Conservation (phyloP, 371 early-diverging fungal species). For the Mucor ambiguus region DNA sequence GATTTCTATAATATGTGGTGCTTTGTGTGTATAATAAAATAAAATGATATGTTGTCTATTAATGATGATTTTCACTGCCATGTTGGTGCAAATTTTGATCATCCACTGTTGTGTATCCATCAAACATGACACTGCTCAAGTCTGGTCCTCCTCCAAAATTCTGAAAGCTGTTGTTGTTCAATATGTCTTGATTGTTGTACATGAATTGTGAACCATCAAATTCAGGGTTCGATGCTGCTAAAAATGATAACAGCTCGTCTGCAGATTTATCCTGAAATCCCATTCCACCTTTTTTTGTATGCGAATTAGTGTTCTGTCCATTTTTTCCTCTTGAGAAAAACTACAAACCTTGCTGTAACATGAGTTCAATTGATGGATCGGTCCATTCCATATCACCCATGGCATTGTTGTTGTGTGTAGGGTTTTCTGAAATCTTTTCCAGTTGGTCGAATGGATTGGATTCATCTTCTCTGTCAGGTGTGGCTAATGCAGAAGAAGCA, state of each 20-base stretch:
- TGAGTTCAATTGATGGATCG: constrained; percentile 17
- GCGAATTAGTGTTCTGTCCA: neutral
- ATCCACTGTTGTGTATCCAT: neutral
- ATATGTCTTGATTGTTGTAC: neutral
- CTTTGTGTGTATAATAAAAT: neutral
- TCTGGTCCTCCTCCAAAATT: constrained; percentile 11
- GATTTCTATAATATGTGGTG: neutral
- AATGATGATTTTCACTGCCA: neutral
- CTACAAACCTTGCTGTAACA: constrained; percentile 20
- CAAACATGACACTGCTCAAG: constrained; percentile 14
- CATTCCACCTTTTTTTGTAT: neutral
- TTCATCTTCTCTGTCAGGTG: constrained; percentile 30
- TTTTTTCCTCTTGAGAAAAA: too few species aligned
- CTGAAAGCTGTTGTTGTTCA: neutral
- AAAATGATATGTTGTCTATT: neutral
- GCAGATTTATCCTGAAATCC: constrained; percentile 12
- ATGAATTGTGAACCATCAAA: neutral
- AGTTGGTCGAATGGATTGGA: constrained; percentile 22
- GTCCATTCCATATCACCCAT: constrained; percentile 24
- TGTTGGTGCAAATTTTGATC: neutral
- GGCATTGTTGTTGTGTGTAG: constrained; percentile 10
- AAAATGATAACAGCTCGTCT: constrained; percentile 12
- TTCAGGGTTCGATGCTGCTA: constrained; percentile 6
- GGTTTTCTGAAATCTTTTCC: neutral
- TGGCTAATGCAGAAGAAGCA: constrained; percentile 32